These are phyloP conservation scores for Neonectria faginata DNA, from an alignment of 2,329 filamentous ascomycete genomes.

Conservation along the genomic window DNA sequence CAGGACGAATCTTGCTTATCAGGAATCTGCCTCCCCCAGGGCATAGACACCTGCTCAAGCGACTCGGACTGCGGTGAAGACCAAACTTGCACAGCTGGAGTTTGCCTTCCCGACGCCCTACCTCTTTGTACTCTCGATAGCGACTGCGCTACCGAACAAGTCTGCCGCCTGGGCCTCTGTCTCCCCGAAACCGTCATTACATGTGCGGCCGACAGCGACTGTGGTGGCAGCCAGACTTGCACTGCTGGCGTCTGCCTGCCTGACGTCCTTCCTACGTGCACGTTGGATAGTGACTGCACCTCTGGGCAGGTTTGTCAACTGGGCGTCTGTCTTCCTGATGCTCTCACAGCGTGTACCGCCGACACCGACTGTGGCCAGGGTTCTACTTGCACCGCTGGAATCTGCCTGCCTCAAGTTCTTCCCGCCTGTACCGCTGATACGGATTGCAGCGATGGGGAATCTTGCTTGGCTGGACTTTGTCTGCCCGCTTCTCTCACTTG, in stretches of 20 bases:
- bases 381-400: constrained; percentile 14
- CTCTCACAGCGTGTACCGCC: not conserved
- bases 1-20: constrained; percentile 8
- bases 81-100: not conserved
- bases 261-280: constrained; percentile 1
- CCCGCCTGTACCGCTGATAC: not conserved
- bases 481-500: not conserved
- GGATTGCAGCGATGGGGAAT: not conserved
- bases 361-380: constrained; percentile 8
- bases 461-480: not conserved
- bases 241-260: constrained; percentile 18
- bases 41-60: not conserved
- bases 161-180: constrained; percentile 1
- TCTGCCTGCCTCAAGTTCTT: constrained; percentile 11
- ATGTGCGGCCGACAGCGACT: constrained; percentile 3
- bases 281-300: not conserved
- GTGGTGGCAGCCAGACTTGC: constrained; percentile 4
- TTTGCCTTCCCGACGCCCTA: not conserved
- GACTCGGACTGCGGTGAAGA: not conserved
- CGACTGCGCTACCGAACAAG: not conserved
- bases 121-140: not conserved
- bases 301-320: constrained; percentile 9
- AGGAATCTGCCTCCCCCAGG: constrained; percentile 9
- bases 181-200: not conserved
- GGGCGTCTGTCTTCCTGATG: constrained; percentile 10